These are phyloP conservation scores for Aspergillus phoenicis DNA, from an alignment of 2,329 filamentous ascomycete genomes.

Conservation along the genomic window DNA sequence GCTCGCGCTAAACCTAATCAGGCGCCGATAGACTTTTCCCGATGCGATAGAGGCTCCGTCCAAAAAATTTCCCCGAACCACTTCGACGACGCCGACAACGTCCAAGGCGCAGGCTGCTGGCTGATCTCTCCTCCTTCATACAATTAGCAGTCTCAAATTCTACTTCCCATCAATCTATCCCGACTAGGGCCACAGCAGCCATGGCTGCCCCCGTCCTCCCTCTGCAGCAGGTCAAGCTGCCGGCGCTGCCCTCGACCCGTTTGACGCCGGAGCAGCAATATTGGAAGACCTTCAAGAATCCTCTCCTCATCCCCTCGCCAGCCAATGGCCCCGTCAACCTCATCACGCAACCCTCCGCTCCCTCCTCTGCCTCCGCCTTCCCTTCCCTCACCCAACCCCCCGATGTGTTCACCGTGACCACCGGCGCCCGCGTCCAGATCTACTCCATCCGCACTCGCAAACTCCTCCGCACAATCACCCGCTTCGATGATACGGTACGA, in stretches of 20 bases:
- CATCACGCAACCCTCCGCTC: slow-evolving; percentile 70
- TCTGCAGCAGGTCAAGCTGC: slow-evolving; percentile 77
- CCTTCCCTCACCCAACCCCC: slow-evolving; percentile 51
- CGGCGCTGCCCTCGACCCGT: slow-evolving; percentile 73
- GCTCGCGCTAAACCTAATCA: background rate
- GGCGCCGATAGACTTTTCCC: slow-evolving; percentile 6
- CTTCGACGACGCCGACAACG: background rate
- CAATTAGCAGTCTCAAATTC: background rate
- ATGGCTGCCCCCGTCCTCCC: slow-evolving; percentile 89
- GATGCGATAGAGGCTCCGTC: slow-evolving; percentile 2
- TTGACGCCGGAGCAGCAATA: slow-evolving; percentile 91
- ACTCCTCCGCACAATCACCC: slow-evolving; percentile 87
- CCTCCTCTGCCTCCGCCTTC: slow-evolving; percentile 46
- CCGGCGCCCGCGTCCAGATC: slow-evolving; percentile 87
- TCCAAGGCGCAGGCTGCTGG: background rate
- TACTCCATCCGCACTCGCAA: slow-evolving; percentile 92
- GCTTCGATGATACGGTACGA: slow-evolving; percentile 89
- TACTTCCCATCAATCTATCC: background rate
- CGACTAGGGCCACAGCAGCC: slow-evolving; percentile 18
- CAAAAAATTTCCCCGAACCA: slow-evolving; percentile 3
- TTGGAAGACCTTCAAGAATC: slow-evolving; percentile 94
- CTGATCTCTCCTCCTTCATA: background rate
- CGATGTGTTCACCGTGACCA: slow-evolving; percentile 84
- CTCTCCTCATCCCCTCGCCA: slow-evolving; percentile 84
- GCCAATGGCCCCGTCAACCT: slow-evolving; percentile 88